Conservation (phyloP, 225 moss, liverwort and hornwort species). For the Thuidium tamariscinum region DNA sequence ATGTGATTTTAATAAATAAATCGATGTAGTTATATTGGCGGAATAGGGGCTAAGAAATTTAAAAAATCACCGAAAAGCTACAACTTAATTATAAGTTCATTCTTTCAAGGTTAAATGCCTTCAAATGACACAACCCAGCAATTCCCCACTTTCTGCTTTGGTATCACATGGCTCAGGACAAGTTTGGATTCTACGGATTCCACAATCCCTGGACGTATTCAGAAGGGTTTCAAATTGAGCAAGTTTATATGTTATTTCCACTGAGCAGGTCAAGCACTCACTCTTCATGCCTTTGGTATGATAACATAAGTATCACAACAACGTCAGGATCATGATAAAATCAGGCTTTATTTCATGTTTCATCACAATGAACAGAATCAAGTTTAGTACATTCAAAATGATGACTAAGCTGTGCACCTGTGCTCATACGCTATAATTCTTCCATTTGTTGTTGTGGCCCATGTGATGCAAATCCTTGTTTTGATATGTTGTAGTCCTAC, state of each 20-base stretch:
- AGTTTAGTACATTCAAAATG: not conserved
- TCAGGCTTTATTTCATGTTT: not conserved
- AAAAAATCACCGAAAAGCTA: not conserved
- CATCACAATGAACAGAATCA: not conserved
- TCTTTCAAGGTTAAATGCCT: not conserved
- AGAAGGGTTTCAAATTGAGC: not conserved
- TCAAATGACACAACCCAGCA: not conserved
- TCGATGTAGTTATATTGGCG: not conserved
- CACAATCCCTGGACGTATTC: not conserved
- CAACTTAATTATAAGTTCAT: not conserved
- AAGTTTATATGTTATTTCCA: not conserved
- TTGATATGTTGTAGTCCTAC: not conserved
- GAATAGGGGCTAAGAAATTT: not conserved
- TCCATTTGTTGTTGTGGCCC: not conserved
- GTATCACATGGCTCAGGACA: not conserved
- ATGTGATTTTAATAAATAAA: not conserved
- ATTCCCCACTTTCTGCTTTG: not conserved
- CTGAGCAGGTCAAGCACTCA: not conserved
- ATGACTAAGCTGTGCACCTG: not conserved
- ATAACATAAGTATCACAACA: not conserved
- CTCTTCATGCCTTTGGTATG: not conserved
- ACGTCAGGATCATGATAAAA: not conserved
- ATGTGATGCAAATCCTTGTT: not conserved
- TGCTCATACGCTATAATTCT: not conserved
- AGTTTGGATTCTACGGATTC: not conserved